Percentiles rank a stretch among this genome's conserved stretches.
These are phyloP conservation scores for Rhizoctonia solani DNA, from an alignment of 1,284 basidiomycete species.

Conservation along the genomic window DNA sequence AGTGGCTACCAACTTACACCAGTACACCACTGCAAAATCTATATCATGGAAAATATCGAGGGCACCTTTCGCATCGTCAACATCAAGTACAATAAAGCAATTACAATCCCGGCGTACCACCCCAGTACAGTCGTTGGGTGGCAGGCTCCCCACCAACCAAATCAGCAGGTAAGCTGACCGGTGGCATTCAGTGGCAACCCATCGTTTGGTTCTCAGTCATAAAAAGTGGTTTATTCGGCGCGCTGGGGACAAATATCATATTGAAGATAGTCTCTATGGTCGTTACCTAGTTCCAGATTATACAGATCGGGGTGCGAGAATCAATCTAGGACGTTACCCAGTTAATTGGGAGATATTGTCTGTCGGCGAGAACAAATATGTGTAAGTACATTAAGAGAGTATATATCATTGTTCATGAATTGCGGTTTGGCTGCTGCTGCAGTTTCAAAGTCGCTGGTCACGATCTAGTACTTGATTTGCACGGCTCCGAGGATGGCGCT, in stretches of 20 bases:
- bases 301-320: not conserved
- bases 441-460: not conserved
- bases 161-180: not conserved
- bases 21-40: not conserved
- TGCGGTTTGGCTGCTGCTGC: not conserved
- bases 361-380: not conserved
- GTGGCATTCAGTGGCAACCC: not conserved
- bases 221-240: not conserved
- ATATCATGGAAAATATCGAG: not conserved
- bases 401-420: not conserved
- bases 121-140: not conserved
- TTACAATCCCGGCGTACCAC: not conserved
- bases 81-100: not conserved
- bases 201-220: not conserved
- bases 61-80: slow-evolving; percentile 3
- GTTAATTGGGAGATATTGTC: not conserved
- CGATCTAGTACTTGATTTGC: not conserved
- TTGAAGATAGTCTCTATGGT: not conserved
- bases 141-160: not conserved
- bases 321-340: not conserved
- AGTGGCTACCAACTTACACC: not conserved
- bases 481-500: not conserved
- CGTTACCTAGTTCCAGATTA: not conserved
- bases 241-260: not conserved
- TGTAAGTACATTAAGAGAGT: not conserved